Conservation (phyloP, 129 eudicot species). For the Flaveria linearis region DNA sequence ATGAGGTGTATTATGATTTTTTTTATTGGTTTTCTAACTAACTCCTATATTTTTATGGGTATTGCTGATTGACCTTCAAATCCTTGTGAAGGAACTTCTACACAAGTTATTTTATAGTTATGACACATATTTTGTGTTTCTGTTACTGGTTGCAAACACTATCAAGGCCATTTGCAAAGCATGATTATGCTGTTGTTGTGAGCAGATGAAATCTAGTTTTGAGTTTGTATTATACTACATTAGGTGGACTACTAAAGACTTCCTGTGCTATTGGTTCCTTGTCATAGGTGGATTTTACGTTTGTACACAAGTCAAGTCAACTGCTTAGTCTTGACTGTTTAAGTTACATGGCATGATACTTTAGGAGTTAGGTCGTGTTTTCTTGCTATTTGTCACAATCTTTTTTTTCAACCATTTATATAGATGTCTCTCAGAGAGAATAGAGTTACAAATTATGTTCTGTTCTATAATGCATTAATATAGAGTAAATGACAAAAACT, state of each 20-base stretch:
- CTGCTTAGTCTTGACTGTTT: not conserved
- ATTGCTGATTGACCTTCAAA: not conserved
- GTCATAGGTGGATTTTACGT: not conserved
- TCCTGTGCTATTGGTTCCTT: not conserved
- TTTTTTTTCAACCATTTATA: not conserved
- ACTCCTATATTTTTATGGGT: not conserved
- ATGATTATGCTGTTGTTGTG: not conserved
- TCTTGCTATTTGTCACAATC: not conserved
- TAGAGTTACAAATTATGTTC: not conserved
- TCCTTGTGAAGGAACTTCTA: not conserved
- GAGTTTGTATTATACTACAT: not conserved
- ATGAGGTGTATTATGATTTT: not conserved
- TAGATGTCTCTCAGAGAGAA: not conserved
- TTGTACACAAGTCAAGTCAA: not conserved
- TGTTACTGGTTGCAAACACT: not conserved
- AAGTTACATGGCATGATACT: conserved; percentile 7
- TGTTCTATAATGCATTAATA: not conserved
- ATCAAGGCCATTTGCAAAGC: not conserved
- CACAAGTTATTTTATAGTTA: not conserved
- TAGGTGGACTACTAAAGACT: not conserved
- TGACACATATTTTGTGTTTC: not conserved
- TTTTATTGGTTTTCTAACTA: not conserved
- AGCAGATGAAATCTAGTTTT: not conserved
- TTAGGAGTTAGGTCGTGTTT: not conserved
- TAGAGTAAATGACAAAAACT: not conserved